Evolutionary conservation across 2,329 filamentous ascomycete genomes (phyloP).

Genomic region (Microsporum audouinii): DNA sequence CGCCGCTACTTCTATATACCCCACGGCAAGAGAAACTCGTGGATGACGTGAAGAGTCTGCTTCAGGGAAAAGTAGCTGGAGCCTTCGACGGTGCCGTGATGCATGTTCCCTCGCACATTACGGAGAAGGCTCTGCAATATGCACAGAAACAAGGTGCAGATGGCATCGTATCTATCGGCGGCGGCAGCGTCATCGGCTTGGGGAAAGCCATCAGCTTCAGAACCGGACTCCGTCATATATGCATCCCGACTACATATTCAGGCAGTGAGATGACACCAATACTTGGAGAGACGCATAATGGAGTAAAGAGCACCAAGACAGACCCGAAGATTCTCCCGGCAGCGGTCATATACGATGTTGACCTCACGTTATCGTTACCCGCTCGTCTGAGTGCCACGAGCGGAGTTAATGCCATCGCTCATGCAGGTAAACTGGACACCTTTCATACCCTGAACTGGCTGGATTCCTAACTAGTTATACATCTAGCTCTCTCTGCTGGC

Average conservation of each 20-base stretch:
- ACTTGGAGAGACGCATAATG: constrained; percentile 49
- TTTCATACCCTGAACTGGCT: no score
- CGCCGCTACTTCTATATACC: constrained; percentile 47
- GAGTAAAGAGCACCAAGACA: constrained; percentile 45
- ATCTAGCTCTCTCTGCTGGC: background rate
- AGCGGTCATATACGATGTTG: constrained; percentile 54
- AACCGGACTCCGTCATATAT: constrained; percentile 46
- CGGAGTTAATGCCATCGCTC: constrained; percentile 55
- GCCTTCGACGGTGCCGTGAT: constrained; percentile 48
- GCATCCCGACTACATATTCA: constrained; percentile 51
- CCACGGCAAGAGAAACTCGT: constrained; percentile 41
- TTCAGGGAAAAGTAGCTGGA: constrained; percentile 39
- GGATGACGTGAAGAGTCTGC: constrained; percentile 34
- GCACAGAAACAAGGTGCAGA: constrained; percentile 39
- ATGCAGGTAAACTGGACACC: constrained; percentile 36
- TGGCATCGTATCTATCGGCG: constrained; percentile 49
- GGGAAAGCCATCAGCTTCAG: constrained; percentile 47
- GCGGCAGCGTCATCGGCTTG: constrained; percentile 52
- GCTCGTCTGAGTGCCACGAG: constrained; percentile 43
- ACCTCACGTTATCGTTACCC: constrained; percentile 50
- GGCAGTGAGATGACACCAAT: constrained; percentile 56
- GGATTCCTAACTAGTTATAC: background rate
- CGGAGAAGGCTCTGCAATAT: constrained; percentile 44
- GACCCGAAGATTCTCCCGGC: constrained; percentile 50
- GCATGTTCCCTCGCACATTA: constrained; percentile 51